Evolutionary conservation across 345 rosid genomes (phyloP).

Genomic region (Melaleuca quinquenervia): DNA sequence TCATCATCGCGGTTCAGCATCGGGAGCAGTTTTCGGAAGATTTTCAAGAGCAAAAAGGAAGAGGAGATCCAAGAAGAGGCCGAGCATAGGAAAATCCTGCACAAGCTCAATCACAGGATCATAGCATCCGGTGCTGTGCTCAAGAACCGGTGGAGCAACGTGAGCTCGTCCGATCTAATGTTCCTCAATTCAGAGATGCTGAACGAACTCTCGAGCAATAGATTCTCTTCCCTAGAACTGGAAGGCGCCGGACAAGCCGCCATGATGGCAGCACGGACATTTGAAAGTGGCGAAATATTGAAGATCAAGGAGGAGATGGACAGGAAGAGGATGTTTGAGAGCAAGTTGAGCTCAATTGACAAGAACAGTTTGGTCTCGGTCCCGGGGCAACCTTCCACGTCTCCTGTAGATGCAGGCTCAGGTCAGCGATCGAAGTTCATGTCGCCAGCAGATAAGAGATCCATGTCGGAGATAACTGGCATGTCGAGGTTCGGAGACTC

Average conservation of each 20-base stretch:
- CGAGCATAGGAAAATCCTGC: constrained; percentile 15
- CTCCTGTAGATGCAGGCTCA: constrained; percentile 2
- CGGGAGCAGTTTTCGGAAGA: constrained; percentile 64
- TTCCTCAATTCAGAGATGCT: constrained; percentile 68
- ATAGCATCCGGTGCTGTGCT: constrained; percentile 60
- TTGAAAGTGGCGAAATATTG: constrained; percentile 16
- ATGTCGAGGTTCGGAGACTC: constrained; percentile 38
- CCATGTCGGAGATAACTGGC: constrained; percentile 66
- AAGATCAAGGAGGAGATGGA: constrained; percentile 59
- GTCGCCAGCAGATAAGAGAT: constrained; percentile 34
- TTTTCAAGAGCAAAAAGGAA: constrained; percentile 17
- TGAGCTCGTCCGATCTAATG: constrained; percentile 74
- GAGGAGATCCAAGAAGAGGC: constrained; percentile 7
- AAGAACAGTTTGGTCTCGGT: not conserved
- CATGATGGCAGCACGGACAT: not conserved
- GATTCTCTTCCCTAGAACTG: constrained; percentile 21
- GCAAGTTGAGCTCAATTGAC: constrained; percentile 20
- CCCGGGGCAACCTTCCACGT: constrained; percentile 7
- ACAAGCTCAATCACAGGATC: constrained; percentile 62
- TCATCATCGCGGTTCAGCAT: constrained; percentile 68
- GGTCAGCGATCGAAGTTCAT: constrained; percentile 13
- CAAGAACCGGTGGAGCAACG: constrained; percentile 82
- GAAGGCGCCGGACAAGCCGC: not conserved
- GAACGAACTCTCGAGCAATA: constrained; percentile 31
- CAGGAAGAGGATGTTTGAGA: constrained; percentile 45